Conservation (phyloP, 2,329 filamentous ascomycete genomes). For the Acrodontium crateriforme region DNA sequence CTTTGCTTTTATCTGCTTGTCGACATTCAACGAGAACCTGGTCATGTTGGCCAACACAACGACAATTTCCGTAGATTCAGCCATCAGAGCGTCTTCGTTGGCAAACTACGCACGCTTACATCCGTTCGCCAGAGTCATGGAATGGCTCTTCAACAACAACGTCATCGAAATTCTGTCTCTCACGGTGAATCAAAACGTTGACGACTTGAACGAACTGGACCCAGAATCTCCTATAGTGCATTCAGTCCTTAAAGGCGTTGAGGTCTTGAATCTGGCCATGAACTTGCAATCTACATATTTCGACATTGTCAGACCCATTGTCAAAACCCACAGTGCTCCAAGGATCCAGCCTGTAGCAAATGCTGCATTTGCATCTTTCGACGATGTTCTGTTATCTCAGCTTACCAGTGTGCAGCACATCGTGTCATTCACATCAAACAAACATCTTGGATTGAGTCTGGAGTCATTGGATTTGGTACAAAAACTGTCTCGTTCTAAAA, state of each 20-base stretch:
- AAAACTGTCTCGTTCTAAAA: conserved; percentile 72
- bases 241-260: conserved; percentile 63
- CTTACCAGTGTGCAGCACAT: conserved; percentile 67
- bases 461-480: conserved; percentile 71
- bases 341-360: conserved; percentile 53
- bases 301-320: conserved; percentile 67
- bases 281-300: conserved; percentile 85
- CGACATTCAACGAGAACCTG: conserved; percentile 86
- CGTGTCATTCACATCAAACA: conserved; percentile 74
- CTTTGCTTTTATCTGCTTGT: conserved; percentile 66
- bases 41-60: conserved; percentile 73
- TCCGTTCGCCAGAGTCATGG: conserved; percentile 88
- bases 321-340: conserved; percentile 51
- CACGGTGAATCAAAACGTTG: conserved; percentile 61
- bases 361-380: conserved; percentile 71
- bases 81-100: conserved; percentile 61
- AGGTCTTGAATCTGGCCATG: conserved; percentile 70
- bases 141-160: conserved; percentile 93
- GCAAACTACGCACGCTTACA: conserved; percentile 73
- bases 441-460: conserved; percentile 66
- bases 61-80: conserved; percentile 57
- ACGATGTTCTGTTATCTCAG: conserved; percentile 77
- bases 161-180: conserved; percentile 68
- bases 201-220: conserved; percentile 56
- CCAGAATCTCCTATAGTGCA: conserved; percentile 71